Conservation (phyloP, 352 stramenopile species). For the Nothophytophthora sp. region DNA sequence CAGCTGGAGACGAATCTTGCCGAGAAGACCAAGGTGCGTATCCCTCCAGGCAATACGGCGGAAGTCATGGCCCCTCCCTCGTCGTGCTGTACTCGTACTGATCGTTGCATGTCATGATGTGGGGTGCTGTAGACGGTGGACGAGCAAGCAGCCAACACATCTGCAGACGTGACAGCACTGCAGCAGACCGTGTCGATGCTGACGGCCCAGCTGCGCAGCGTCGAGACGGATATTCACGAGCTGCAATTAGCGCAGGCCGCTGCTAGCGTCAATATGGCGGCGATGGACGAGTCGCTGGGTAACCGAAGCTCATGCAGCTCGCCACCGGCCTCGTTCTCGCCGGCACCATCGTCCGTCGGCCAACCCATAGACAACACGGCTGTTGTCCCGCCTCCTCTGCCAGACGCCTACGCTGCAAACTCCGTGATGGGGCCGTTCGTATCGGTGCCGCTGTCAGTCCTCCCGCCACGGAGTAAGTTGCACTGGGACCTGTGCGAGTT, state of each 20-base stretch:
- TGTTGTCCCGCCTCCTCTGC: constrained; percentile 25
- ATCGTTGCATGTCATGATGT: background rate
- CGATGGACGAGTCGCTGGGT: constrained; percentile 22
- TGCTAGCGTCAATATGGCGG: constrained; percentile 7
- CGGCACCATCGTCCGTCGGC: constrained; percentile 30
- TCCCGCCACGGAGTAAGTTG: constrained; percentile 82
- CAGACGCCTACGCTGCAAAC: constrained; percentile 45
- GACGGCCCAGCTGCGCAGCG: constrained; percentile 37
- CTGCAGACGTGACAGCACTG: constrained; percentile 37
- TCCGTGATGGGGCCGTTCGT: constrained; percentile 78
- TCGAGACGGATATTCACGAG: constrained; percentile 47
- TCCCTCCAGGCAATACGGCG: background rate
- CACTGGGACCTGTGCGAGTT: constrained; percentile 91
- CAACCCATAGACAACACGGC: constrained; percentile 24
- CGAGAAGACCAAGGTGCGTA: constrained; percentile 46
- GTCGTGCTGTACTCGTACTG: background rate
- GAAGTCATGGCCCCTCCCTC: background rate
- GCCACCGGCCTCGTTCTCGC: constrained; percentile 33
- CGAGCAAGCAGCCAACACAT: constrained; percentile 29
- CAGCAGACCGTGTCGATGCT: constrained; percentile 51
- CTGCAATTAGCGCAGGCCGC: constrained; percentile 35
- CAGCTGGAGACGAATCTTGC: constrained; percentile 40
- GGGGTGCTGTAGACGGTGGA: constrained; percentile 38
- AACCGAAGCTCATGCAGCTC: constrained; percentile 31
- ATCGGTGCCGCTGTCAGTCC: constrained; percentile 80